Percentiles rank a stretch among this genome's conserved stretches.
Conservation (phyloP, 2,329 filamentous ascomycete genomes). For the Botrytis deweyae region DNA sequence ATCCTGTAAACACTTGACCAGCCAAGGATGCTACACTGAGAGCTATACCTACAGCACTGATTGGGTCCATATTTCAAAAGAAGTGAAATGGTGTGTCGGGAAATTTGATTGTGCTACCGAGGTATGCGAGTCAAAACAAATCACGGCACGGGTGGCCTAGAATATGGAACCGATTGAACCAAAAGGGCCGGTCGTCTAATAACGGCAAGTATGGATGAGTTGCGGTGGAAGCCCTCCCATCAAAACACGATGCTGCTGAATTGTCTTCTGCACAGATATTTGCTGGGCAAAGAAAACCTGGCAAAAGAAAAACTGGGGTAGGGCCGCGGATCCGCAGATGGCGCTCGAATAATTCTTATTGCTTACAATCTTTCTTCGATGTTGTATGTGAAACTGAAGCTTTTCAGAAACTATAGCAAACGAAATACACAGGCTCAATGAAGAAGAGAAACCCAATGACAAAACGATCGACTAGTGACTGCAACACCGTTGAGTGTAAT, state of each 20-base stretch:
- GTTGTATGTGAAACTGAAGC: not conserved
- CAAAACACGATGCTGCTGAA: not conserved
- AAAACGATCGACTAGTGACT: not conserved
- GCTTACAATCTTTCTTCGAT: not conserved
- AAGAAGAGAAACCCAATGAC: not conserved
- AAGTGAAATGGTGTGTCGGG: conserved; percentile 4
- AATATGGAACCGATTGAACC: conserved; percentile 16
- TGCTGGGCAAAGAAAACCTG: not conserved
- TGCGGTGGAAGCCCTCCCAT: conserved; percentile 2
- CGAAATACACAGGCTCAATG: not conserved
- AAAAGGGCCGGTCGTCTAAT: conserved; percentile 9
- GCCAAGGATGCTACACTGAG: conserved; percentile 47
- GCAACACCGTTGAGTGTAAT: conserved; percentile 11
- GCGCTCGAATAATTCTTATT: not conserved
- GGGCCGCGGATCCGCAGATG: conserved; percentile 11
- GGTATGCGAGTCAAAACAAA: conserved; percentile 9
- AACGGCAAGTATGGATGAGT: conserved; percentile 5
- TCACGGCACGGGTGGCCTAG: conserved; percentile 9
- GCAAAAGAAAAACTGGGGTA: not conserved
- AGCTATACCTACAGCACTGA: conserved; percentile 36
- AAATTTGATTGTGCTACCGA: conserved; percentile 22
- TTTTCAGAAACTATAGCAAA: not conserved
- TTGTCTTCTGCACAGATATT: not conserved
- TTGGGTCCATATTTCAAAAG: conserved; percentile 33
- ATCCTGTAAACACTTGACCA: conserved; percentile 48